These are phyloP conservation scores for Inosperma sp. DNA, from an alignment of 768 basidiomycete genomes.

Conservation along the genomic window DNA sequence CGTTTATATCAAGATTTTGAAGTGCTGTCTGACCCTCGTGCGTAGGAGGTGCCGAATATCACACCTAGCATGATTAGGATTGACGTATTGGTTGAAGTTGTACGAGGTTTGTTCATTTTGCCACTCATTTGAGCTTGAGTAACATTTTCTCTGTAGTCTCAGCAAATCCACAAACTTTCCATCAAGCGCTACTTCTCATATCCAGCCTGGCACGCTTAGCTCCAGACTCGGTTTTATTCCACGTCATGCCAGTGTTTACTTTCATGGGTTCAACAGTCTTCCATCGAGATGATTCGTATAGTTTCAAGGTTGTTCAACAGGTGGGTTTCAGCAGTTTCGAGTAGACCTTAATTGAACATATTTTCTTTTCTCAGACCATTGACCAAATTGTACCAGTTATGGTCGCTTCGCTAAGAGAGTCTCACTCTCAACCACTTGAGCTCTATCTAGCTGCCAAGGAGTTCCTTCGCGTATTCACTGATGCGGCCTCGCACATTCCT, in stretches of 20 bases:
- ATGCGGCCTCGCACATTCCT: slow-evolving; percentile 88
- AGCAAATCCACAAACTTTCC: slow-evolving; percentile 90
- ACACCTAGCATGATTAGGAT: slow-evolving; percentile 61
- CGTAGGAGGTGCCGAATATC: slow-evolving; percentile 54
- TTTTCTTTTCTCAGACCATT: slow-evolving; percentile 58
- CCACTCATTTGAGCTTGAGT: background rate
- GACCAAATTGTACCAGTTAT: slow-evolving; percentile 93
- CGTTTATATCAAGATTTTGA: slow-evolving; percentile 1
- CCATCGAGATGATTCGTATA: slow-evolving; percentile 93
- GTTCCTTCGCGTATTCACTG: slow-evolving; percentile 88
- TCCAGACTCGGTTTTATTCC: slow-evolving; percentile 88
- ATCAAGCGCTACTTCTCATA: slow-evolving; percentile 86
- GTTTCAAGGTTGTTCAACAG: slow-evolving; percentile 92
- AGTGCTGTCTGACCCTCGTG: background rate
- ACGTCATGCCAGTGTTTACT: slow-evolving; percentile 97
- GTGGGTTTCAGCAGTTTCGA: slow-evolving; percentile 34
- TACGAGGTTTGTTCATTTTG: slow-evolving; percentile 52
- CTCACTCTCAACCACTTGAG: slow-evolving; percentile 49
- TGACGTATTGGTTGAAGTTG: slow-evolving; percentile 83
- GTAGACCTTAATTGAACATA: slow-evolving; percentile 1
- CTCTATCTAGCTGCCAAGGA: slow-evolving; percentile 69
- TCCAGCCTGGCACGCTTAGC: slow-evolving; percentile 77
- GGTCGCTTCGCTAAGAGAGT: slow-evolving; percentile 67
- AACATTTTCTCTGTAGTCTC: slow-evolving; percentile 49
- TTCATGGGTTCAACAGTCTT: slow-evolving; percentile 99